Base-by-base conservation (phyloP, 805 yeast genomes). In the Ascoidea rubescens region DNA sequence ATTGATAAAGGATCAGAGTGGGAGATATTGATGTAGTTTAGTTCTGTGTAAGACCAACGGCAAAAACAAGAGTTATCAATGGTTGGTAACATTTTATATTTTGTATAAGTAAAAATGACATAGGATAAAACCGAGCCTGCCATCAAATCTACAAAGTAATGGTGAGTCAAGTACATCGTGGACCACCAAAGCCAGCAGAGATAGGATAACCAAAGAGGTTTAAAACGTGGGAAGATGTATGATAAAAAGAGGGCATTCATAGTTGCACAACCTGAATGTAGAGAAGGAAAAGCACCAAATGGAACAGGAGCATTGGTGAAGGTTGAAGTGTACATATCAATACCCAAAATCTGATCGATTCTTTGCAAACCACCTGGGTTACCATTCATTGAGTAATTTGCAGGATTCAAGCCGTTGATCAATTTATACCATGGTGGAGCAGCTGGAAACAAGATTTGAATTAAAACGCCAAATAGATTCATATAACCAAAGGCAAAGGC, bases 151-250 rank as follows among this genome's bases (percentile, higher is more conserved):
- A 91, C 80, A 62, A 93, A 93, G 66, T 91, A 91, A 68, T 91
- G 99, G 67, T 91, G 99, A 0, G 97, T 91, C 62, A 91, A 74
- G 67, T 91, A 91, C 99, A 91, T 91, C 14, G 98, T 93, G 50
- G 93, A 78, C 95, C 96, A 93, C 98, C 98, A 91, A 59, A 93
- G 75, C 95, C 96, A 88, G 56, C 80, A 69, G n/a, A 88, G 93
- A 64, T 91, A 93, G 17, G 73, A 67, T 64, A 82, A 74, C 73
- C 88, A 86, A 5, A 86, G 54, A 5, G 84, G 80, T 1, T 79
- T 72, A 49, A 71, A 71, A 46, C 69, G 73, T 10, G 98, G 98
- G 64, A 90, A 90, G 52, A 89, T 70, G 71, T 88, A 87, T 51
- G 82, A 72, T 62, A 93, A 71, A 68, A 93, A 93, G 55, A 90